These are phyloP conservation scores for Fistulifera pelliculosa DNA, from an alignment of 108 stramenopile species.

Conservation along the genomic window DNA sequence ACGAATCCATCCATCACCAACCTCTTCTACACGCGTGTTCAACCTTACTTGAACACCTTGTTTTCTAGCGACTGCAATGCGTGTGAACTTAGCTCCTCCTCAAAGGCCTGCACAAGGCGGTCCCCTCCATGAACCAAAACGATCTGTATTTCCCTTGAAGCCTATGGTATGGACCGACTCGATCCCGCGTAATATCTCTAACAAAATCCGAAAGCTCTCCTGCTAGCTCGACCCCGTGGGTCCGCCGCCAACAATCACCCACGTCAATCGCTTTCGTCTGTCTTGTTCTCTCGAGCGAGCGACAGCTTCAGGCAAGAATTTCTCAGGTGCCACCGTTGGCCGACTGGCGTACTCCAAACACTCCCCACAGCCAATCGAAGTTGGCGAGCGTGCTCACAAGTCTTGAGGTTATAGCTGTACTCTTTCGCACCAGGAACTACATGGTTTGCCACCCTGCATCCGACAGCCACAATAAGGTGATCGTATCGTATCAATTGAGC, in stretches of 20 bases:
- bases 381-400: slow-evolving; percentile 34
- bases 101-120: slow-evolving; percentile 53
- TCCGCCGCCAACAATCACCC: slow-evolving; percentile 59
- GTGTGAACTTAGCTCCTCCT: slow-evolving; percentile 27
- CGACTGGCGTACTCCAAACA: slow-evolving; percentile 50
- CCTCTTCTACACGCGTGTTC: slow-evolving; percentile 44
- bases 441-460: slow-evolving; percentile 23
- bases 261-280: slow-evolving; percentile 27
- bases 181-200: slow-evolving; percentile 22
- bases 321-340: slow-evolving; percentile 25
- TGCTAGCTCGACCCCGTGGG: slow-evolving; percentile 60
- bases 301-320: not conserved
- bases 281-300: slow-evolving; percentile 12
- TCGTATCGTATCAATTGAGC: slow-evolving; percentile 35
- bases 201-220: slow-evolving; percentile 65
- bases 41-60: slow-evolving; percentile 47
- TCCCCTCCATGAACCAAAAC: slow-evolving; percentile 45
- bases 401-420: slow-evolving; percentile 27
- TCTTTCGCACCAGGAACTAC: slow-evolving; percentile 39
- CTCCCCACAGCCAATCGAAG: slow-evolving; percentile 34
- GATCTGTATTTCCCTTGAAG: slow-evolving; percentile 36
- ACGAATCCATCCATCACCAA: slow-evolving; percentile 28
- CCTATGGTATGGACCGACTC: slow-evolving; percentile 38
- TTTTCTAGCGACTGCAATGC: slow-evolving; percentile 30
- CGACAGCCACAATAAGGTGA: slow-evolving; percentile 45